A percentile compares a stretch with the other conserved stretches of the same genome.
These are phyloP conservation scores for Penicillium subrubescens DNA, from an alignment of 495 filamentous ascomycete genomes.

Conservation along the genomic window DNA sequence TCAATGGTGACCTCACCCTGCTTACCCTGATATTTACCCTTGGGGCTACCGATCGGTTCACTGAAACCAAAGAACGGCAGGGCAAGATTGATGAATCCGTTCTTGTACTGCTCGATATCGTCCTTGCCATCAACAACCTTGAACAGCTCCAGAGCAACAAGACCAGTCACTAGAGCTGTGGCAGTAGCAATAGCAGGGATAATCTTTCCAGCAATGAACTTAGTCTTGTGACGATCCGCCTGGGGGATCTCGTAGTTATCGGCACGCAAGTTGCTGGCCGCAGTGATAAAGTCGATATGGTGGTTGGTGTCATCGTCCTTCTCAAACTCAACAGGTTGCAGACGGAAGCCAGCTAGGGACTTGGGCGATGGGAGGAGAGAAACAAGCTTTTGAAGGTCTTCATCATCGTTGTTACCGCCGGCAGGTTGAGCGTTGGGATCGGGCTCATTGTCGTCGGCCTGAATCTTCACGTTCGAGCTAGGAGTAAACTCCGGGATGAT, in stretches of 20 bases:
- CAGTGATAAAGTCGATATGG: conserved; percentile 99
- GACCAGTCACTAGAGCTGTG: conserved; percentile 90
- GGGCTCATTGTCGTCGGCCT: conserved; percentile 92
- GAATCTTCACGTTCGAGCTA: conserved; percentile 91
- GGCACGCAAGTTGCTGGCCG: conserved; percentile 92
- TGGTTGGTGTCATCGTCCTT: conserved; percentile 98
- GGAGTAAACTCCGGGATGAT: conserved; percentile 96
- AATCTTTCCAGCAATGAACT: conserved; percentile 99
- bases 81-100: conserved; percentile 96
- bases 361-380: conserved; percentile 72
- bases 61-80: conserved; percentile 98
- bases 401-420: conserved; percentile 63
- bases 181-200: conserved; percentile 99
- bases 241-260: conserved; percentile 95
- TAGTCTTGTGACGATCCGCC: conserved; percentile 94
- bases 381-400: conserved; percentile 70
- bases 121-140: conserved; percentile 95
- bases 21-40: conserved; percentile 80
- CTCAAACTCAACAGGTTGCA: conserved; percentile 94
- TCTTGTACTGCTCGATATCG: conserved; percentile 97
- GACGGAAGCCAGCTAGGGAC: conserved; percentile 78
- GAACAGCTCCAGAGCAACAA: conserved; percentile 91
- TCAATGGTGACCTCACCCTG: conserved; percentile 81
- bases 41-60: conserved; percentile 90
- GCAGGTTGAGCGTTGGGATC: conserved; percentile 77